These are phyloP conservation scores for Colletotrichum theobromicola DNA, from an alignment of 2,329 filamentous ascomycete genomes.

Conservation along the genomic window DNA sequence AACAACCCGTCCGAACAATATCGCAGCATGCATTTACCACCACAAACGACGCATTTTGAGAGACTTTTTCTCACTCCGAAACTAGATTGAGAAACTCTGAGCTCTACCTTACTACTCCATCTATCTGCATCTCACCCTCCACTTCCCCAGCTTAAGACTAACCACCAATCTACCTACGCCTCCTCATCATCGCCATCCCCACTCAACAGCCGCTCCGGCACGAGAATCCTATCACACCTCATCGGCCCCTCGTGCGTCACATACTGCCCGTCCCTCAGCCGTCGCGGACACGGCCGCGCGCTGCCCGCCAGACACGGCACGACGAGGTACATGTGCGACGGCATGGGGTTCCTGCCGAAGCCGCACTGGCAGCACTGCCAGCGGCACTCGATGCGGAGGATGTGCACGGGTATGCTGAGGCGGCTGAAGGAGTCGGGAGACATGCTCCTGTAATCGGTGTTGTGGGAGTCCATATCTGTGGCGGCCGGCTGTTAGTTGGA, in stretches of 20 bases:
- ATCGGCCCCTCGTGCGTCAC: not conserved
- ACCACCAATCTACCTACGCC: not conserved
- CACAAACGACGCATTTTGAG: no score
- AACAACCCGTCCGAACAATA: no score
- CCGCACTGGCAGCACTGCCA: not conserved
- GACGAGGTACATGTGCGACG: not conserved
- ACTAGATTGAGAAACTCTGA: rapidly evolving
- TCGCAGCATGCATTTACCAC: no score
- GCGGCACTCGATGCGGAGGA: not conserved
- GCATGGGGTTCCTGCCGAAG: not conserved
- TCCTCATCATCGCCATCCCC: not conserved
- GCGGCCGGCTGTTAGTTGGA: not conserved
- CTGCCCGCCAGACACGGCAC: not conserved
- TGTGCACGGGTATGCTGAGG: not conserved
- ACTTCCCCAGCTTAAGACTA: not conserved
- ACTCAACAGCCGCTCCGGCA: not conserved
- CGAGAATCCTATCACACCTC: not conserved
- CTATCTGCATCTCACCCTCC: not conserved
- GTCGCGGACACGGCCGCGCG: not conserved
- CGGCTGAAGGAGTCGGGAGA: not conserved
- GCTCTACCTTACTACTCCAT: not conserved
- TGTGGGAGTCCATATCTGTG: not conserved
- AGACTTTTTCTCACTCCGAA: not conserved
- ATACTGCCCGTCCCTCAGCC: not conserved
- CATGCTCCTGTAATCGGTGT: not conserved